Conservation (phyloP, 129 eudicot genomes). For the Chrysanthemum lavandulifolium region DNA sequence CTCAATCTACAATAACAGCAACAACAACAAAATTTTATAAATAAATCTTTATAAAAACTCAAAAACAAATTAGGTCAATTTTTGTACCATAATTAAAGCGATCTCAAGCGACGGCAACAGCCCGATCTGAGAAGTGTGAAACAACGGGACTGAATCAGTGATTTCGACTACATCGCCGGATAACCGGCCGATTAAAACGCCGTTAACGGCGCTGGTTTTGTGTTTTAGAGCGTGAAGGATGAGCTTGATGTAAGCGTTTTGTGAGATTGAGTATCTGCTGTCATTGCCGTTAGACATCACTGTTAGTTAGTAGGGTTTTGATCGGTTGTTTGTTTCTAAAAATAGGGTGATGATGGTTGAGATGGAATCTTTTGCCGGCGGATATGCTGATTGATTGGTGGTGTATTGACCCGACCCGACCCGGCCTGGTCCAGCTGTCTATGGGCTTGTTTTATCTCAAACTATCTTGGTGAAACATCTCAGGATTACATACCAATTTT, state of each 20-base stretch:
- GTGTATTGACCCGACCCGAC: background rate
- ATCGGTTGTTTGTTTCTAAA: slow-evolving; percentile 16
- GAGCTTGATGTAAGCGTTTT: slow-evolving; percentile 85
- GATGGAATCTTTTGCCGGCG: slow-evolving; percentile 20
- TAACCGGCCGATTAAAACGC: slow-evolving; percentile 74
- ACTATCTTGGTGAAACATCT: too few species aligned
- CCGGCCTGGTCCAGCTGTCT: slow-evolving; percentile 12
- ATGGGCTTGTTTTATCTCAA: too few species aligned
- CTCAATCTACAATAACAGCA: slow-evolving; percentile 51
- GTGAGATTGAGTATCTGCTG: slow-evolving; percentile 67
- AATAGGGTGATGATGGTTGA: background rate
- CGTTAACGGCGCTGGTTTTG: slow-evolving; percentile 82
- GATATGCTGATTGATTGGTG: too few species aligned
- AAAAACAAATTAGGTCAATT: background rate
- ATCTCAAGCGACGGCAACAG: slow-evolving; percentile 88
- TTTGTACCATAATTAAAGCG: slow-evolving; percentile 67
- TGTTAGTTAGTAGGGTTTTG: slow-evolving; percentile 8
- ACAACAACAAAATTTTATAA: background rate
- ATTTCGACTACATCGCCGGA: slow-evolving; percentile 57
- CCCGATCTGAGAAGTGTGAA: slow-evolving; percentile 86
- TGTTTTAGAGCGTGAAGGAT: slow-evolving; percentile 81
- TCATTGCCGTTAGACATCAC: slow-evolving; percentile 36
- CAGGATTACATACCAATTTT: too few species aligned
- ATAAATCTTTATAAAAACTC: background rate
- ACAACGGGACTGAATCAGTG: slow-evolving; percentile 84